Conservation (phyloP, 1,139 yeast species). For the Pichia inconspicua region DNA sequence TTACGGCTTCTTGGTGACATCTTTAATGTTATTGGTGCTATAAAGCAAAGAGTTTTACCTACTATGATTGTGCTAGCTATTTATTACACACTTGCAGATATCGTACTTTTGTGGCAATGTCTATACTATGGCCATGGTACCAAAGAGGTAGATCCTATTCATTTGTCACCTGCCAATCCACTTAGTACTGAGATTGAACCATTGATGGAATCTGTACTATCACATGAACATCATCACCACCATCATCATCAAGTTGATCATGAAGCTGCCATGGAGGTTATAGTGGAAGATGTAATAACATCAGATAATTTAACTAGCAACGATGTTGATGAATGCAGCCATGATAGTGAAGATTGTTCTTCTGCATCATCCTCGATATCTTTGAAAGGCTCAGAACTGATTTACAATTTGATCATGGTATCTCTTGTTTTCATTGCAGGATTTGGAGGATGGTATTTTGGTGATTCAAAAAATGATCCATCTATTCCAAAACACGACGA, state of each 20-base stretch:
- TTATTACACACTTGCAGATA: slow-evolving; percentile 86
- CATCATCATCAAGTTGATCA: slow-evolving; percentile 12
- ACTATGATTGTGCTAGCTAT: slow-evolving; percentile 89
- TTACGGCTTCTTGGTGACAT: slow-evolving; percentile 88
- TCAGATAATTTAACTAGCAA: slow-evolving; percentile 21
- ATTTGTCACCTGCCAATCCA: slow-evolving; percentile 86
- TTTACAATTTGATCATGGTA: slow-evolving; percentile 60
- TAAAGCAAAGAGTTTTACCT: slow-evolving; percentile 80
- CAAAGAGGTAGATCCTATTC: slow-evolving; percentile 58
- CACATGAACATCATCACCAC: slow-evolving; percentile 18
- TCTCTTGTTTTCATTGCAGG: slow-evolving; percentile 67
- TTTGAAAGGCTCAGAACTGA: slow-evolving; percentile 17
- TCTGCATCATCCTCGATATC: slow-evolving; percentile 3
- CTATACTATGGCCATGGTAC: slow-evolving; percentile 55
- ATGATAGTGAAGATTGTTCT: not conserved
- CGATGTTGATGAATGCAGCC: slow-evolving; percentile 24
- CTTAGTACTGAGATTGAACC: slow-evolving; percentile 49
- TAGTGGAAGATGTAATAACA: slow-evolving; percentile 10
- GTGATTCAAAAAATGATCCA: slow-evolving; percentile 14
- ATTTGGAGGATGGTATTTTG: slow-evolving; percentile 74
- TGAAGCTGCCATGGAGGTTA: slow-evolving; percentile 6
- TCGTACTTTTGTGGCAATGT: slow-evolving; percentile 75
- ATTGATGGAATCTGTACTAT: slow-evolving; percentile 26
- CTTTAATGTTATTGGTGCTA: slow-evolving; percentile 83
- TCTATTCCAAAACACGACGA: slow-evolving; percentile 30